These are phyloP conservation scores for Barnettozyma hawaiiensis DNA, from an alignment of 1,139 yeast species.

Conservation along the genomic window DNA sequence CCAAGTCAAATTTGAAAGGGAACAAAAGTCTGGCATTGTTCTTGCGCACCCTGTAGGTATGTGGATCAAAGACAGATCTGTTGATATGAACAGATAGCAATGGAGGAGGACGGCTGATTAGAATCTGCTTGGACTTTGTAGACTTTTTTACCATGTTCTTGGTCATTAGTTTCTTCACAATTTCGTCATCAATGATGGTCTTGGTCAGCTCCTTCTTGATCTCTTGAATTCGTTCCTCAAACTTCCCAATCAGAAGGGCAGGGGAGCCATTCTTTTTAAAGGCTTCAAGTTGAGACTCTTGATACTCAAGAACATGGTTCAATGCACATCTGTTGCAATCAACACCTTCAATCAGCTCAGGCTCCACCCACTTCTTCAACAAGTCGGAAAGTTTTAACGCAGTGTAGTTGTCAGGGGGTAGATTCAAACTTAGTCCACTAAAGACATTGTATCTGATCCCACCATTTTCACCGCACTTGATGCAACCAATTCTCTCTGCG, in stretches of 20 bases:
- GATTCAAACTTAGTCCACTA: conserved; percentile 73
- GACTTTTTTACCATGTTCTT: conserved; percentile 71
- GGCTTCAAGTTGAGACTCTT: conserved; percentile 38
- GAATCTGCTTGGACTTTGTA: conserved; percentile 76
- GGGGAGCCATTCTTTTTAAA: conserved; percentile 27
- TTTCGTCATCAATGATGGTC: conserved; percentile 73
- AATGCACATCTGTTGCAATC: conserved; percentile 91
- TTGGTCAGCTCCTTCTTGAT: conserved; percentile 54
- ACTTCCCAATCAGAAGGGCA: conserved; percentile 40
- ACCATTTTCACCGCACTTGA: conserved; percentile 87
- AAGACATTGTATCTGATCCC: conserved; percentile 80
- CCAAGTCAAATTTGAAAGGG: conserved; percentile 60
- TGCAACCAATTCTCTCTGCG: conserved; percentile 84
- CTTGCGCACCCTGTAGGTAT: conserved; percentile 76
- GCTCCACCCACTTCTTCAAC: conserved; percentile 65
- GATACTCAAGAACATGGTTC: conserved; percentile 49
- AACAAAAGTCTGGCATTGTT: conserved; percentile 79
- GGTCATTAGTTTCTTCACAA: conserved; percentile 66
- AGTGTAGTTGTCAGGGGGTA: conserved; percentile 43
- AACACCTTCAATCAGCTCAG: conserved; percentile 86
- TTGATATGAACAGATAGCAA: conserved; percentile 80
- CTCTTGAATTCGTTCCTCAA: conserved; percentile 46
- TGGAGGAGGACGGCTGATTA: conserved; percentile 79
- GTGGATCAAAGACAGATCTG: conserved; percentile 86
- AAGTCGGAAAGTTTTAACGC: conserved; percentile 49